Evolutionary conservation across 768 basidiomycete species (phyloP), one percentile per base, ranked within the genome.

Genomic region (Lentinula guzmanii): DNA sequence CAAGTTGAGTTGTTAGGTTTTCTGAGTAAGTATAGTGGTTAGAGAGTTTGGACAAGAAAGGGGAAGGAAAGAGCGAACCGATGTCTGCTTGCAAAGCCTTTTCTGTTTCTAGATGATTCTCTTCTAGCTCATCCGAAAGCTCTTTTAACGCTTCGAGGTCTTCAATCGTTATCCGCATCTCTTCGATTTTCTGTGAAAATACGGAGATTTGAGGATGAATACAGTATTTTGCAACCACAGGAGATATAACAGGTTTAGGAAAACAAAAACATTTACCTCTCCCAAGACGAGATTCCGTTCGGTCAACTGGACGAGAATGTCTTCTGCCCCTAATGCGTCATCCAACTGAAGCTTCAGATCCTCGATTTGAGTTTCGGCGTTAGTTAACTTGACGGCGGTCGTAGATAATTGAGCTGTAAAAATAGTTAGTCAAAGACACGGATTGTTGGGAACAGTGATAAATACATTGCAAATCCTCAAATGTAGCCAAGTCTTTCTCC

Each of bases 111-210:
- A 91, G 70, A 64, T 98, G 96, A 67, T 93, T 95, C 74, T 98
- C 95, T 72, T 98, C 97, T 2, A 99, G 82, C 74, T 99, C 97
- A 63, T 99, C 96, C 60, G 90, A 93, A 52, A 99, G 87, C 68
- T 98, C 97, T 70, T 95, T 92, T 45, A 99, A 83, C 10, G 95
- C 86, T 70, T 99, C 97, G 3, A 98, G 85, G 68, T 99, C 97
- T 71, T 98, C 96, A 59, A 98, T 93, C 0, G 91, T 92, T 59
- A 93, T 88, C 11, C 93, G 85, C 91, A 98, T 95, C 74, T 98
- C 95, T 71, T 98, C 97, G 65, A 98, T 94, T 86, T 95, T 95
- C 92, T 95, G 67, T 4, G 24, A 41, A 35, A 37, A 37, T 11
- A 37, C 37, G 37, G 11, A 37, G 37, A 11, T 37, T 37, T 1